phyloP scores from a whole-genome alignment of 78 protist species.

The Blattamonas nauphoetae region DNA sequence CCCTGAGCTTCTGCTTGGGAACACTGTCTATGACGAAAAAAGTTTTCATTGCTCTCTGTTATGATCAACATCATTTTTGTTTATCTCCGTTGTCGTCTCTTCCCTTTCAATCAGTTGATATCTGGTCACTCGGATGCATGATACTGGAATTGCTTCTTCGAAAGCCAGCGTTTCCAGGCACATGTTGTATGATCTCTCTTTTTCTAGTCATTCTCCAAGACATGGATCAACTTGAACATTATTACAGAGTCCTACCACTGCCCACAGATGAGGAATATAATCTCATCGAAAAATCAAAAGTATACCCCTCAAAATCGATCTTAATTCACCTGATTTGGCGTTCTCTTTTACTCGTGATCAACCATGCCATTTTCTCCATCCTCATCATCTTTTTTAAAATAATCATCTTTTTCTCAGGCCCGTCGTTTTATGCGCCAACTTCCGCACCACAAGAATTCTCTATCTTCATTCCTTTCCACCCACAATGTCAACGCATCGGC shows the following conservation, averaged over 20 bases:
- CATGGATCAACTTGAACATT: constrained; percentile 56
- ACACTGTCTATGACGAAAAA: not conserved
- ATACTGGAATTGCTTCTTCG: constrained; percentile 21
- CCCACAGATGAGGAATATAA: constrained; percentile 64
- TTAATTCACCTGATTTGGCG: too few species aligned
- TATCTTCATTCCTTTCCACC: too few species aligned
- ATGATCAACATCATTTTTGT: too few species aligned
- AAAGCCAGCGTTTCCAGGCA: constrained; percentile 27
- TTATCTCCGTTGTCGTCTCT: not conserved
- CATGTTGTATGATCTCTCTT: not conserved
- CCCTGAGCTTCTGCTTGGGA: constrained; percentile 10
- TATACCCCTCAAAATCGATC: too few species aligned
- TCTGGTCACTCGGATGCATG: constrained; percentile 31
- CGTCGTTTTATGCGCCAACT: too few species aligned
- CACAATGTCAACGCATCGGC: too few species aligned
- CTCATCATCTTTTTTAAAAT: too few species aligned
- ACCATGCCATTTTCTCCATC: too few species aligned
- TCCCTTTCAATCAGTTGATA: constrained; percentile 4
- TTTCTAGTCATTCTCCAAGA: not conserved
- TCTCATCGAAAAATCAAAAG: not conserved
- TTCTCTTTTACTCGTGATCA: too few species aligned
- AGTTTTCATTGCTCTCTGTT: too few species aligned
- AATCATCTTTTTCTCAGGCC: too few species aligned
- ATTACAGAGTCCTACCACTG: constrained; percentile 56
- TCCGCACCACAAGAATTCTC: too few species aligned